Evolutionary conservation across 2,329 filamentous ascomycete genomes (phyloP).

Genomic region (Polytolypa hystricis): DNA sequence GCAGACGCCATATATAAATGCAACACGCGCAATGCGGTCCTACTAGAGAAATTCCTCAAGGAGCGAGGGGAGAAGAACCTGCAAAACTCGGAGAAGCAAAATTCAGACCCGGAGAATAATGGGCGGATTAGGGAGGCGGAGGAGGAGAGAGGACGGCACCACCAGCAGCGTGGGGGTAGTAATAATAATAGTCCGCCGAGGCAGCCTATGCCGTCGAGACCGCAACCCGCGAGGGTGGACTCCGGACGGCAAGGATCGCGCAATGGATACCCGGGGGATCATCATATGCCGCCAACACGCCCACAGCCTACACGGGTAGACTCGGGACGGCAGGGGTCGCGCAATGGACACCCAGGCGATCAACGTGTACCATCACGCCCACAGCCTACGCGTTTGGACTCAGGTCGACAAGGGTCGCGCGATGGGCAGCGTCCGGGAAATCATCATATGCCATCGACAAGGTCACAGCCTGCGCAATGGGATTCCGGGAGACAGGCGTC

Average conservation of each 20-base stretch:
- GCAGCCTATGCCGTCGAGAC: constrained; percentile 10
- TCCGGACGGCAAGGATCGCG: not conserved
- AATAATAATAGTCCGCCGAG: constrained; percentile 2
- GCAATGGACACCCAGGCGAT: too few species aligned
- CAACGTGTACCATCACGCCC: too few species aligned
- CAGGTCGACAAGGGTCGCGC: too few species aligned
- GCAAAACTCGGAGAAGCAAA: not conserved
- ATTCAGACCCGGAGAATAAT: constrained; percentile 2
- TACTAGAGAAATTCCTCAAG: constrained; percentile 35
- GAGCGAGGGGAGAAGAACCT: constrained; percentile 25
- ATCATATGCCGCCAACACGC: too few species aligned
- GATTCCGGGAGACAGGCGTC: constrained; percentile 9
- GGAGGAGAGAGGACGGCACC: too few species aligned
- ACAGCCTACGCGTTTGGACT: too few species aligned
- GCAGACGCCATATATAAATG: constrained; percentile 38
- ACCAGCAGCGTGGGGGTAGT: too few species aligned
- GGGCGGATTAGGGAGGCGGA: not conserved
- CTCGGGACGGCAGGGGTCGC: too few species aligned
- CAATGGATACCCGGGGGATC: too few species aligned
- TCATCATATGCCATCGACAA: too few species aligned
- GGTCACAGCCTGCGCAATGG: constrained; percentile 8
- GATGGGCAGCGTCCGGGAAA: too few species aligned
- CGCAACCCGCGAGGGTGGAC: constrained; percentile 14
- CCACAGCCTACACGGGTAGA: not conserved
- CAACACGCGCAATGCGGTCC: constrained; percentile 37